Conservation (phyloP, 768 basidiomycete genomes). For the Tylopilus sp. region DNA sequence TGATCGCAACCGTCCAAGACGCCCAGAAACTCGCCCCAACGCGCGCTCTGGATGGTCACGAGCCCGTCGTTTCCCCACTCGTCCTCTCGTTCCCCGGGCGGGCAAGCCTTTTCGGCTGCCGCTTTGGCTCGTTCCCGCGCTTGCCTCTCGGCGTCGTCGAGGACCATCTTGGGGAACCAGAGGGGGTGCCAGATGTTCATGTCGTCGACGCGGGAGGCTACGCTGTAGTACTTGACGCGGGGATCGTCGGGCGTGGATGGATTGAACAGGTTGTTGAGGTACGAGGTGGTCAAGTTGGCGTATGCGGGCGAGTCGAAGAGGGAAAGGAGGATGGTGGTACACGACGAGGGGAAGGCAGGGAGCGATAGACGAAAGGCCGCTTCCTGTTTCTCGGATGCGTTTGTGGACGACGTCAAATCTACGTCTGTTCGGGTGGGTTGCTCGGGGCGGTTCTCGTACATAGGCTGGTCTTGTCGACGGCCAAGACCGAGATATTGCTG, state of each 20-base stretch:
- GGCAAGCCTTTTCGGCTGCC: neutral
- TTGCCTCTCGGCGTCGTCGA: constrained; percentile 78
- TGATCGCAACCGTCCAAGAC: constrained; percentile 89
- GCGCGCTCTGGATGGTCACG: constrained; percentile 87
- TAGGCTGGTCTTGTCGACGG: constrained; percentile 38
- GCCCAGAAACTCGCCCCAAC: constrained; percentile 96
- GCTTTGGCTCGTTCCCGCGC: constrained; percentile 46
- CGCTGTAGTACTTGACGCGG: constrained; percentile 86
- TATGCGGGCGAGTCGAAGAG: constrained; percentile 96
- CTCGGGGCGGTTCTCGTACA: neutral
- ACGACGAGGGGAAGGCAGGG: constrained; percentile 70
- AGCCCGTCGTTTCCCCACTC: constrained; percentile 89
- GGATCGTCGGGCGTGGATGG: constrained; percentile 76
- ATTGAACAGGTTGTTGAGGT: constrained; percentile 78
- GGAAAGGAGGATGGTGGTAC: constrained; percentile 83
- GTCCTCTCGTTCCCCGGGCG: constrained; percentile 42
- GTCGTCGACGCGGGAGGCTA: constrained; percentile 70
- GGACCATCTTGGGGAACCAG: constrained; percentile 93
- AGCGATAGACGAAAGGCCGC: constrained; percentile 46
- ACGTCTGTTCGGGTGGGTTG: neutral
- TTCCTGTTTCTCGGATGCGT: constrained; percentile 27
- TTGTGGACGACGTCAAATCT: neutral
- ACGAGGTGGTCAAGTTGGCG: constrained; percentile 84
- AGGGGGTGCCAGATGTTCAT: constrained; percentile 89
- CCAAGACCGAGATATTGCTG: constrained; percentile 94